These are phyloP conservation scores for Cucumis hystrix DNA, from an alignment of 306 rosid species.

Conservation along the genomic window DNA sequence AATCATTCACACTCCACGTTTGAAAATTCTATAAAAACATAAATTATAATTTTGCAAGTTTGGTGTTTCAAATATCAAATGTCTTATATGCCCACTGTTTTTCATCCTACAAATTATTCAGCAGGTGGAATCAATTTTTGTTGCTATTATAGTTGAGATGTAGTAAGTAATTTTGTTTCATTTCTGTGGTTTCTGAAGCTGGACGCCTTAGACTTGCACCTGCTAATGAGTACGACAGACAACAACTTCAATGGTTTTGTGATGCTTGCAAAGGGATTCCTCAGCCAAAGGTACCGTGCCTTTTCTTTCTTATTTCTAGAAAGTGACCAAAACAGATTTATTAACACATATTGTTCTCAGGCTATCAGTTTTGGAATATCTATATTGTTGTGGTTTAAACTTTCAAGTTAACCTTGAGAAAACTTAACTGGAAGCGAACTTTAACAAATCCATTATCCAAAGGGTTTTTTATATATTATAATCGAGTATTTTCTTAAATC, in stretches of 20 bases:
- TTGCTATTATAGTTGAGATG: not conserved
- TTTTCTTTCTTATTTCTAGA: not conserved
- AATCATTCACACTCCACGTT: not conserved
- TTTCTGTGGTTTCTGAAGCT: slow-evolving; percentile 30
- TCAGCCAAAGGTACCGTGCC: slow-evolving; percentile 33
- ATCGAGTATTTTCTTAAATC: not conserved
- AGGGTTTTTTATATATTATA: not conserved
- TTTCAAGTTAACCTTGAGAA: not conserved
- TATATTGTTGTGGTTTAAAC: not conserved
- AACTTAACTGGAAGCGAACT: not conserved
- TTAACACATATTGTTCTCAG: not conserved
- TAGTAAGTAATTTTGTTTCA: not conserved
- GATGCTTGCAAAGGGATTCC: slow-evolving; percentile 98
- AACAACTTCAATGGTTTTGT: slow-evolving; percentile 72
- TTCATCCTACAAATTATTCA: not conserved
- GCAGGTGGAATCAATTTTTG: not conserved
- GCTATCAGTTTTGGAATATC: not conserved
- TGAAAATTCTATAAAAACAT: not conserved
- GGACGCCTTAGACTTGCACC: slow-evolving; percentile 71
- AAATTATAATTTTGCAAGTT: not conserved
- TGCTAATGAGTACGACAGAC: slow-evolving; percentile 52
- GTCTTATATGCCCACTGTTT: not conserved
- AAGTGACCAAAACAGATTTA: not conserved
- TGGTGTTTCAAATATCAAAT: not conserved
- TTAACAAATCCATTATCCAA: not conserved